These are phyloP conservation scores for Medicago arabica DNA, from an alignment of 306 rosid species.

Conservation along the genomic window DNA sequence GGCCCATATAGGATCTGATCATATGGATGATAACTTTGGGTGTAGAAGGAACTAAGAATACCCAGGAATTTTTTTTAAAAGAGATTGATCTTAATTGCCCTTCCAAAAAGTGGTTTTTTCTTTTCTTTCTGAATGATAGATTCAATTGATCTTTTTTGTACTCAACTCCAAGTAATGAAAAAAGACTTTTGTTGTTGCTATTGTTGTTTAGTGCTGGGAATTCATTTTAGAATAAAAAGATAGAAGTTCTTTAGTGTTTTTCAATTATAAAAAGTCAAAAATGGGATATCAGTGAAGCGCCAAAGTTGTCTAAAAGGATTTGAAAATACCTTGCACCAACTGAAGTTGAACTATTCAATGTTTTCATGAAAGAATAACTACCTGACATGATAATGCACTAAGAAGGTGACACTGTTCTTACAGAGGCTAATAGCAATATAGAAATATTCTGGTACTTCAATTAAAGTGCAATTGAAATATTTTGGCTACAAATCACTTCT, in stretches of 20 bases:
- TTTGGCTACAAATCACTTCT: neutral
- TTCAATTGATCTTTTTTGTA: constrained; percentile 21
- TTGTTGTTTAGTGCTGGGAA: constrained; percentile 1
- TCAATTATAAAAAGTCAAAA: too few species aligned
- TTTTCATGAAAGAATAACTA: neutral
- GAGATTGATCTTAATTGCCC: neutral
- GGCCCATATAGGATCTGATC: constrained; percentile 12
- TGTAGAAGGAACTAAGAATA: neutral
- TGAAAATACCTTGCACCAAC: neutral
- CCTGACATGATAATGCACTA: constrained; percentile 10
- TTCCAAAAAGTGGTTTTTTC: neutral
- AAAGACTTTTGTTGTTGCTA: neutral
- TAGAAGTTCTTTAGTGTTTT: too few species aligned
- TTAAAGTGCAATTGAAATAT: neutral
- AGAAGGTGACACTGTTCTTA: neutral
- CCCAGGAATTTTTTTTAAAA: neutral
- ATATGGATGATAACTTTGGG: neutral
- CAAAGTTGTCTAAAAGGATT: neutral
- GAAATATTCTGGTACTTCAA: constrained; percentile 1
- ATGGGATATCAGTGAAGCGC: too few species aligned
- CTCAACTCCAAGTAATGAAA: neutral
- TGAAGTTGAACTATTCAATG: neutral
- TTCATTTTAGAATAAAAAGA: too few species aligned
- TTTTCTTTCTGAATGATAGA: neutral
- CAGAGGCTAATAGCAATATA: too few species aligned